Conservation (phyloP, 1,284 basidiomycete species). For the Boletus hoseneyae region DNA sequence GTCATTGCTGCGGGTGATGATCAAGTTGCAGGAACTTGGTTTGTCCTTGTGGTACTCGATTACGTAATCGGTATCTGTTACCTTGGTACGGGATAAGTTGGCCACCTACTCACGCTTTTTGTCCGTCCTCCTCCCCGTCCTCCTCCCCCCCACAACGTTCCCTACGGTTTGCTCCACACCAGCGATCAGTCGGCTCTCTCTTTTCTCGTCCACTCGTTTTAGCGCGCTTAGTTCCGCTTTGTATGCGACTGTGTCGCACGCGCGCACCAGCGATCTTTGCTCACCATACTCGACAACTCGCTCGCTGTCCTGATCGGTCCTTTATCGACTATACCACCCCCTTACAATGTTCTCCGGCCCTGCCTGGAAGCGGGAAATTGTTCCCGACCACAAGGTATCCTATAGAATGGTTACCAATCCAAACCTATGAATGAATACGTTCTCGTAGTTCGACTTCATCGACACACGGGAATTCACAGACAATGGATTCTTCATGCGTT, state of each 20-base stretch:
- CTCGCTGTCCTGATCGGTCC: slow-evolving; percentile 31
- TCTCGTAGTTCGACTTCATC: slow-evolving; percentile 89
- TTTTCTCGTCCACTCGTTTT: slow-evolving; percentile 37
- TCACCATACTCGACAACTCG: slow-evolving; percentile 18
- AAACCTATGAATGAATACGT: slow-evolving; percentile 1
- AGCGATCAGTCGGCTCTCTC: slow-evolving; percentile 15
- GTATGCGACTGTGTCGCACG: slow-evolving; percentile 67
- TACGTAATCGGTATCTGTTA: slow-evolving; percentile 22
- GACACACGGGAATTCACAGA: slow-evolving; percentile 91
- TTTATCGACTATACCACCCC: slow-evolving; percentile 13
- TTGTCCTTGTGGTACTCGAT: slow-evolving; percentile 3
- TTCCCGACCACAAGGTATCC: slow-evolving; percentile 94
- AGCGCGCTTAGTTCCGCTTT: slow-evolving; percentile 23
- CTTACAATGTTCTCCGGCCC: slow-evolving; percentile 67
- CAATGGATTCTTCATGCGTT: slow-evolving; percentile 80
- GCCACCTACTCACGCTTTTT: slow-evolving; percentile 1
- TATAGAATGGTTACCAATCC: not conserved
- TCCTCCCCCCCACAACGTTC: not conserved
- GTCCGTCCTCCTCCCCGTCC: not conserved
- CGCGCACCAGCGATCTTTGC: slow-evolving; percentile 30
- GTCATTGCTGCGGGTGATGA: slow-evolving; percentile 55
- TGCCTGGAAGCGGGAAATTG: slow-evolving; percentile 95
- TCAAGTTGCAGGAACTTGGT: not conserved
- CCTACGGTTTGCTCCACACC: slow-evolving; percentile 1
- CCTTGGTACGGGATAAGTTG: slow-evolving; percentile 8